Evolutionary conservation across 192 early-diverging fungal genomes (phyloP).

Genomic region (Gigaspora rosea): DNA sequence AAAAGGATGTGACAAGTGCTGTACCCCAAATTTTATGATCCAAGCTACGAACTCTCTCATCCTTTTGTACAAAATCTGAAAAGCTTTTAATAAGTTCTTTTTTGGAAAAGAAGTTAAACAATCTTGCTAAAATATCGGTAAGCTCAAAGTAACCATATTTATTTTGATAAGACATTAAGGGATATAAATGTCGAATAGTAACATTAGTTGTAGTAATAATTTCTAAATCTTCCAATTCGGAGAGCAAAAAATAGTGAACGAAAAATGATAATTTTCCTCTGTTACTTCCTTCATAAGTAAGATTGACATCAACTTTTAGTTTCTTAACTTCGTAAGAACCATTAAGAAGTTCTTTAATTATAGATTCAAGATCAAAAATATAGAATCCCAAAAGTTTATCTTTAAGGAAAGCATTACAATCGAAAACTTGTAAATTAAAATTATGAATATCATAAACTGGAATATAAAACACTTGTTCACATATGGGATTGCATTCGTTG

Average conservation of each 20-base stretch:
- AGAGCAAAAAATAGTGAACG: conserved; percentile 55
- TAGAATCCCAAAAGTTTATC: conserved; percentile 74
- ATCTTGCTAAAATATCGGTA: neutral
- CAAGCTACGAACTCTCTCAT: neutral
- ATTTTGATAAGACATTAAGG: conserved; percentile 8
- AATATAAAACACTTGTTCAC: conserved; percentile 50
- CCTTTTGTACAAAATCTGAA: too few relatives aligned
- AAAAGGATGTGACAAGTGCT: conserved; percentile 11
- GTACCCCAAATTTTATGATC: neutral
- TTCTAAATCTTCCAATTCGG: conserved; percentile 2
- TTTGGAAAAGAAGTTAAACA: conserved; percentile 17
- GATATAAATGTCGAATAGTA: neutral
- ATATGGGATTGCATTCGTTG: conserved; percentile 74
- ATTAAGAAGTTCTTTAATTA: conserved; percentile 48
- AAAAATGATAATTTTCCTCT: conserved; percentile 63
- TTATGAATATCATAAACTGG: conserved; percentile 72
- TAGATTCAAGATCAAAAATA: conserved; percentile 57
- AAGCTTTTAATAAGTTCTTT: too few relatives aligned
- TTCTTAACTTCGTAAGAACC: conserved; percentile 24
- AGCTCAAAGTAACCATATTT: conserved; percentile 27
- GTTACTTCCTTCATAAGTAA: conserved; percentile 46
- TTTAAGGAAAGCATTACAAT: conserved; percentile 79
- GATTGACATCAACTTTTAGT: neutral
- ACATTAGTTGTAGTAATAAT: neutral
- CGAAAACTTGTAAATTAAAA: conserved; percentile 70